Percentiles rank a stretch among this genome's conserved stretches.
Evolutionary conservation across 1,284 basidiomycete genomes (phyloP).

Genomic region (Malassezia vespertilionis): DNA sequence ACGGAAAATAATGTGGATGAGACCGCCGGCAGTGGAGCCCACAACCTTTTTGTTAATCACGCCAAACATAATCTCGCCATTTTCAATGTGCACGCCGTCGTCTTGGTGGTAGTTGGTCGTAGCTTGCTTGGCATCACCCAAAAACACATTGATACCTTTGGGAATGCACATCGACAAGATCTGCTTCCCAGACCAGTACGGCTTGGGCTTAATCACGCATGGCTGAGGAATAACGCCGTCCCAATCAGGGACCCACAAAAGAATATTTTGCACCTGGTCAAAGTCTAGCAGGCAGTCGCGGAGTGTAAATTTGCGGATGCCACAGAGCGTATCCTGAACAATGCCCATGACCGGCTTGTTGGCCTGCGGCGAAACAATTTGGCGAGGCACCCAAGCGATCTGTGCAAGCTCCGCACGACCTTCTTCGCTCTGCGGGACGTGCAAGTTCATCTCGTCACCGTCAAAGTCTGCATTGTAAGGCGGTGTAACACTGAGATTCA

Average conservation of each 20-base stretch:
- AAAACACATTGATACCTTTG: slow-evolving; percentile 79
- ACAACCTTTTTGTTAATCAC: slow-evolving; percentile 97
- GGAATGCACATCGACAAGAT: slow-evolving; percentile 86
- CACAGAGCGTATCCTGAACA: slow-evolving; percentile 96
- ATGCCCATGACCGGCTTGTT: slow-evolving; percentile 99
- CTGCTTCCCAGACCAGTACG: slow-evolving; percentile 96
- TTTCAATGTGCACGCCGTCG: slow-evolving; percentile 90
- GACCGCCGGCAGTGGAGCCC: slow-evolving; percentile 74
- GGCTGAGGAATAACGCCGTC: slow-evolving; percentile 85
- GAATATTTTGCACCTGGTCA: slow-evolving; percentile 69
- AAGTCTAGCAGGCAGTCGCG: slow-evolving; percentile 56
- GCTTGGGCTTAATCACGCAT: slow-evolving; percentile 89
- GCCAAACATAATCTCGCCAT: slow-evolving; percentile 90
- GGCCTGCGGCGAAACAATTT: slow-evolving; percentile 98
- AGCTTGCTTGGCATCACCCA: slow-evolving; percentile 35
- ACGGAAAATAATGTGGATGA: slow-evolving; percentile 93
- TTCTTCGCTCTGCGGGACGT: slow-evolving; percentile 92
- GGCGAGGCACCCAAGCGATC: slow-evolving; percentile 97
- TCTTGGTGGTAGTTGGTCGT: slow-evolving; percentile 52
- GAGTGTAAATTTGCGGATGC: slow-evolving; percentile 91
- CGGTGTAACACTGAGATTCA: slow-evolving; percentile 74
- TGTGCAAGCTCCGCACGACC: slow-evolving; percentile 95
- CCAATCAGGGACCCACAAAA: slow-evolving; percentile 96
- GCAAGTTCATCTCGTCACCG: slow-evolving; percentile 98
- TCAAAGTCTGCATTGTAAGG: slow-evolving; percentile 60